These are phyloP conservation scores for Globisporangium barbulae DNA, from an alignment of 352 stramenopile species.

Conservation along the genomic window DNA sequence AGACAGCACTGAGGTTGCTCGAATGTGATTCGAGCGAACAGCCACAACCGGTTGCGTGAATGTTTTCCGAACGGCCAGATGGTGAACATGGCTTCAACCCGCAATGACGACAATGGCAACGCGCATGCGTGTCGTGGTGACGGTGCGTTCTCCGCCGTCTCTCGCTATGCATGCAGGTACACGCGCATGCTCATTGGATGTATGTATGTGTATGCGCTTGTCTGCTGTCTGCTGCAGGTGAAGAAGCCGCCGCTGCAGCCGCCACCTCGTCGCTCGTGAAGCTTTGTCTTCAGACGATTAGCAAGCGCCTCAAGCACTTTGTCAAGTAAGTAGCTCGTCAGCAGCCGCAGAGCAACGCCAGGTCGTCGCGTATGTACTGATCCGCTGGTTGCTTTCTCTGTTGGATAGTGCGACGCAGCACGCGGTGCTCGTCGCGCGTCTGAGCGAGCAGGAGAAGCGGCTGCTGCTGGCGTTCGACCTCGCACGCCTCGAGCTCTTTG, in stretches of 20 bases:
- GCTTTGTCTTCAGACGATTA: constrained; percentile 28
- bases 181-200: not conserved
- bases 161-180: not conserved
- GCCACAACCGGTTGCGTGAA: not conserved
- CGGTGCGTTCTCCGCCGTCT: not conserved
- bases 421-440: constrained; percentile 1
- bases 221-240: not conserved
- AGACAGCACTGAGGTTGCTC: not conserved
- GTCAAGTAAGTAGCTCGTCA: constrained; percentile 21
- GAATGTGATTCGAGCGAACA: not conserved
- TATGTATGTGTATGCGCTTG: not conserved
- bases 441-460: constrained; percentile 21
- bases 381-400: not conserved
- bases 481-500: constrained; percentile 27
- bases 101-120: not conserved
- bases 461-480: constrained; percentile 29
- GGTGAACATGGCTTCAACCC: not conserved
- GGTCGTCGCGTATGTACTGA: not conserved
- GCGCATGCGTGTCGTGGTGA: not conserved
- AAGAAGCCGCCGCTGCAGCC: not conserved
- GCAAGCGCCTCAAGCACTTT: constrained; percentile 26
- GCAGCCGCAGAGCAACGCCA: not conserved
- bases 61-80: not conserved
- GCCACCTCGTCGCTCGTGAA: constrained; percentile 26
- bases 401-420: constrained; percentile 13